Base-by-base conservation (phyloP, 371 early-diverging fungal genomes). In the Apophysomyces elegans region DNA sequence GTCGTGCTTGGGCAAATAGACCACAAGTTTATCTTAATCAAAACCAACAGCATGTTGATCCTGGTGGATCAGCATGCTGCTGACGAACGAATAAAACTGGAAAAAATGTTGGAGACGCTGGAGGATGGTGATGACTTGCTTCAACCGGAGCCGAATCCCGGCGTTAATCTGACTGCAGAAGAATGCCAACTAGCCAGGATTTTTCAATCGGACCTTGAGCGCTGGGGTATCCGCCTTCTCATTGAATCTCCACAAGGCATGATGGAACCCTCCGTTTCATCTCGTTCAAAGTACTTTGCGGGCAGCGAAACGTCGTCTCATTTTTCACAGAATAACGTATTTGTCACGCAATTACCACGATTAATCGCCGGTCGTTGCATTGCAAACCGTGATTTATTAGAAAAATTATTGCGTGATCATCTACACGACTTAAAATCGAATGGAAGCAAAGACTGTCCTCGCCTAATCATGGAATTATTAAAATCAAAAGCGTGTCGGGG, bases 61-160 rank as follows among this genome's bases (percentile, higher is more conserved):
- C 69, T 91, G 37, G 79, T 93, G 18, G 95, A 95, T 67, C 95
- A 95, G 63, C 95, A 95, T 79, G 95, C 95, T 14, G 93, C 91
- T 2, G 92, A 95, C 71, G 95, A 95, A 66, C 83, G 95, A 2
- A 79, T 93, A 6, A 75, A 86, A 11, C 73, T 95, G 43, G 95
- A 95, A 66, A 63, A 57, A 7, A 65, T 90, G 63, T 64, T 85
- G 63, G 68, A 58, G 59, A 45, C 46, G 2, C 7, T 71, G 36
- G 59, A 44, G 21, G 56, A 56, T 6, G 56, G 78, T 7, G 84
- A 85, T 26, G 71, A 75, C n/a, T 65, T 83, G 37, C 50, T 50
- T 26, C 37, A 57, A 4, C 66, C 90, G 38, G 78, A 88, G 16
- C 87, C 90, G 1, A 74, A 82, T 7, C 68, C 85, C 8, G 58